Evolutionary conservation across 768 basidiomycete genomes (phyloP).

Genomic region (Mycena polygramma): DNA sequence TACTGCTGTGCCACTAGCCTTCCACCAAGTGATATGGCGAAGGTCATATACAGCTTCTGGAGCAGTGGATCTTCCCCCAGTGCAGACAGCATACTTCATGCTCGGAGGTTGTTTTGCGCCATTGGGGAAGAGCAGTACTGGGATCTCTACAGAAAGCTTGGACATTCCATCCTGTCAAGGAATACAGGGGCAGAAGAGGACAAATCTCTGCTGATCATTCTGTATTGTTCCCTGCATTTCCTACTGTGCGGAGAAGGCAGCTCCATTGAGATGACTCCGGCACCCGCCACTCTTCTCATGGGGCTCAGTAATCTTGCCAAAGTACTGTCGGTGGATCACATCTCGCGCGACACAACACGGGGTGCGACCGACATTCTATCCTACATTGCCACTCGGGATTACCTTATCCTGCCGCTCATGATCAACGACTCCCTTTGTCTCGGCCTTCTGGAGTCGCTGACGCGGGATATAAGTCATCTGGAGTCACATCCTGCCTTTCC

Average conservation of each 20-base stretch:
- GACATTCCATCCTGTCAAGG: too few species aligned
- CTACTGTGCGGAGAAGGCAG: neutral
- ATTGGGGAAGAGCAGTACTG: conserved; percentile 1
- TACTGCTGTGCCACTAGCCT: neutral
- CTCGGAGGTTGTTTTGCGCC: neutral
- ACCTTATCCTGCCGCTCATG: too few species aligned
- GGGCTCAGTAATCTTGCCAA: conserved; percentile 3
- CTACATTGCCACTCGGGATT: too few species aligned
- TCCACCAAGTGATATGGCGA: neutral
- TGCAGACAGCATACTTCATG: neutral
- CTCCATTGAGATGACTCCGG: too few species aligned
- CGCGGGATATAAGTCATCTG: neutral
- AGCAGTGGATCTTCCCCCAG: neutral
- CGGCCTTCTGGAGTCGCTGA: too few species aligned
- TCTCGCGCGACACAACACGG: too few species aligned
- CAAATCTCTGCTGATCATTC: neutral
- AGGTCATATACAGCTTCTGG: conserved; percentile 4
- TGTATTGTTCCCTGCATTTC: conserved; percentile 2
- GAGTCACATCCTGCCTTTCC: neutral
- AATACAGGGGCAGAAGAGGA: conserved; percentile 3
- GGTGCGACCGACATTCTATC: too few species aligned
- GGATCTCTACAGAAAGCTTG: neutral
- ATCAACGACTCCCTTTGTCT: too few species aligned
- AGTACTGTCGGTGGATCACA: too few species aligned
- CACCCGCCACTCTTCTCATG: neutral